A percentile compares a stretch with the other conserved stretches of the same genome.
Evolutionary conservation across 257 asterid species (phyloP).

Genomic region (Leonotis leonurus): DNA sequence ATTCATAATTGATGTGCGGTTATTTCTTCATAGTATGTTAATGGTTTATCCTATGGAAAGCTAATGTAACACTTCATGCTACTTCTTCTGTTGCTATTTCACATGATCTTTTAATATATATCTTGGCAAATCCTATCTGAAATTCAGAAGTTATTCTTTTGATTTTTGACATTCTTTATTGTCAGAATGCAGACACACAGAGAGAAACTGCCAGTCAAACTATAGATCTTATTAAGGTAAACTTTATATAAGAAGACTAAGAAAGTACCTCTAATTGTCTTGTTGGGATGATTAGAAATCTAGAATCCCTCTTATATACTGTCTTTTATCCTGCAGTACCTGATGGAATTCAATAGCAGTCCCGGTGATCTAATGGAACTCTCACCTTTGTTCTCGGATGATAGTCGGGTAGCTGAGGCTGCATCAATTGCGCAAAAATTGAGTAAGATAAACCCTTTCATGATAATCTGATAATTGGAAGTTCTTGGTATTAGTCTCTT

Average conservation of each 20-base stretch:
- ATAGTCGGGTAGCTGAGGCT: conserved; percentile 94
- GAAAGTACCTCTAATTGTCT: background rate
- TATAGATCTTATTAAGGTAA: conserved; percentile 91
- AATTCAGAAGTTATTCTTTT: background rate
- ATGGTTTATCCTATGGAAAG: background rate
- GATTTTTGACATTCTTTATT: conserved; percentile 10
- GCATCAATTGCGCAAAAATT: conserved; percentile 97
- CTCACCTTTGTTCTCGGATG: conserved; percentile 93
- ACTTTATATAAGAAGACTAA: background rate
- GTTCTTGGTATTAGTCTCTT: background rate
- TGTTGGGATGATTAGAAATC: conserved; percentile 10
- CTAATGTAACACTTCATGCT: background rate
- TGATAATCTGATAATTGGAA: conserved; percentile 1
- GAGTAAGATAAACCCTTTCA: conserved; percentile 46
- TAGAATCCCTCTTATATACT: conserved; percentile 1
- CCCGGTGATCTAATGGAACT: conserved; percentile 97
- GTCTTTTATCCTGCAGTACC: conserved; percentile 53
- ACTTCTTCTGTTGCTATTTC: background rate
- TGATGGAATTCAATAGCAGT: conserved; percentile 97
- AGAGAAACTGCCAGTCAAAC: conserved; percentile 97
- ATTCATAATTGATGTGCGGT: conserved; percentile 6
- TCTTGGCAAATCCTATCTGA: conserved; percentile 3
- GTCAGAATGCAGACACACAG: conserved; percentile 96
- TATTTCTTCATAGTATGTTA: background rate
- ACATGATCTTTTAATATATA: conserved; percentile 9